Conservation (phyloP, 164 flowering plant species). For the Liriodendron chinense region DNA sequence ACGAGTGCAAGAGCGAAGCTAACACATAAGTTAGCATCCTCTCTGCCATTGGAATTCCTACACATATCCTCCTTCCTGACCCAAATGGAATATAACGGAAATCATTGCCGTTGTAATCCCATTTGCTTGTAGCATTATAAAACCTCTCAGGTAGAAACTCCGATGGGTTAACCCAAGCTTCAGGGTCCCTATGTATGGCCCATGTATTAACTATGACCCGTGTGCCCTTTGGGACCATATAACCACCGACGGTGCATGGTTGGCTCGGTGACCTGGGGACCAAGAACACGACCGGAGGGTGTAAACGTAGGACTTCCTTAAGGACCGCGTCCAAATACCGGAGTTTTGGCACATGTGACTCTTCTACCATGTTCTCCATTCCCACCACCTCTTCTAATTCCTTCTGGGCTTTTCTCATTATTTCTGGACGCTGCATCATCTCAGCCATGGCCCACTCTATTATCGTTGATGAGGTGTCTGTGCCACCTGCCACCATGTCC, state of each 20-base stretch:
- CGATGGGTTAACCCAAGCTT: constrained; percentile 27
- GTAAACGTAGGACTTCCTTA: constrained; percentile 33
- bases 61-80: constrained; percentile 29
- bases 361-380: neutral
- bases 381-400: neutral
- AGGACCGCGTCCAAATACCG: constrained; percentile 2
- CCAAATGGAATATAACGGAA: constrained; percentile 26
- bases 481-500: constrained; percentile 9
- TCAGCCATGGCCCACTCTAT: constrained; percentile 14
- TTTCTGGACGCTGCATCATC: neutral
- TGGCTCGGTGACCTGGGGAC: constrained; percentile 28
- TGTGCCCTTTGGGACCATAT: constrained; percentile 25
- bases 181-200: constrained; percentile 25
- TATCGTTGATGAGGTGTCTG: constrained; percentile 7
- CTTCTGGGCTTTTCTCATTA: constrained; percentile 7
- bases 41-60: constrained; percentile 23
- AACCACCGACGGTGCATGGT: constrained; percentile 18
- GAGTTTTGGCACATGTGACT: neutral
- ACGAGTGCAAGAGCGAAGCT: constrained; percentile 2
- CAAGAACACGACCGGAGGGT: constrained; percentile 37
- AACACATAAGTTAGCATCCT: constrained; percentile 5
- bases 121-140: constrained; percentile 2
- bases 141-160: constrained; percentile 24
- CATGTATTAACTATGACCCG: constrained; percentile 27
- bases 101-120: constrained; percentile 16